Percentiles rank a stretch among this genome's conserved stretches.
These are phyloP conservation scores for Triticum monococcum DNA, from an alignment of 176 grass and related monocot genomes.

Conservation along the genomic window DNA sequence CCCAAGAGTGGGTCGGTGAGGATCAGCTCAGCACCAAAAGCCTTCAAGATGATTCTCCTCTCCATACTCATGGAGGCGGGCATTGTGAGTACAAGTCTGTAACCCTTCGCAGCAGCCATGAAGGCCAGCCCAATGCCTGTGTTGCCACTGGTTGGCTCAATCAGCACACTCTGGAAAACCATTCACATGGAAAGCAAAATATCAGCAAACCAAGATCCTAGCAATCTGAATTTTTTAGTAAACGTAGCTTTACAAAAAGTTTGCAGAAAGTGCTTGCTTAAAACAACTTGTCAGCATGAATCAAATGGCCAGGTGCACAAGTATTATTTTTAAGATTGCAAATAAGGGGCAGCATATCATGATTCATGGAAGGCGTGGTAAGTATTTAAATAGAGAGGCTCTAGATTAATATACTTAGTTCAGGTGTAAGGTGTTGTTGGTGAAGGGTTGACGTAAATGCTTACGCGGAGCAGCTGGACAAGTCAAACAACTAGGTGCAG, in stretches of 20 bases:
- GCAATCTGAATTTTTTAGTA: background rate
- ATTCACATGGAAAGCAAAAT: constrained; percentile 3
- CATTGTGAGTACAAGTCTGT: constrained; percentile 80
- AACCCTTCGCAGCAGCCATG: constrained; percentile 91
- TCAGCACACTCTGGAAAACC: constrained; percentile 71
- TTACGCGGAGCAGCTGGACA: background rate
- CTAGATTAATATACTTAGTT: background rate
- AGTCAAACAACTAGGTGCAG: background rate
- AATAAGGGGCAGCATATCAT: background rate
- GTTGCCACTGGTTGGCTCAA: constrained; percentile 92
- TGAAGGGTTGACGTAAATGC: too few species aligned
- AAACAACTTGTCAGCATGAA: background rate
- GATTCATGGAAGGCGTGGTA: background rate
- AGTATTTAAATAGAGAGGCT: background rate
- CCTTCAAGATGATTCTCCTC: constrained; percentile 81
- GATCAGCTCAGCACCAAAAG: constrained; percentile 78
- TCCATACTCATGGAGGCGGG: constrained; percentile 88
- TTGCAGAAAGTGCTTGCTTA: background rate
- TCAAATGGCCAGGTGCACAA: background rate
- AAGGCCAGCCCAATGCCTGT: constrained; percentile 95
- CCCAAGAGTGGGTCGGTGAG: constrained; percentile 78
- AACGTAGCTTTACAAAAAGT: background rate
- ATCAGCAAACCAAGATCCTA: background rate
- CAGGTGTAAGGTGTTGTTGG: background rate
- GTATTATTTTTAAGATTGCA: background rate